Percentiles rank a stretch among this genome's conserved stretches.
Evolutionary conservation across 805 yeast genomes (phyloP).

Genomic region (Barnettozyma wickerhamii): DNA sequence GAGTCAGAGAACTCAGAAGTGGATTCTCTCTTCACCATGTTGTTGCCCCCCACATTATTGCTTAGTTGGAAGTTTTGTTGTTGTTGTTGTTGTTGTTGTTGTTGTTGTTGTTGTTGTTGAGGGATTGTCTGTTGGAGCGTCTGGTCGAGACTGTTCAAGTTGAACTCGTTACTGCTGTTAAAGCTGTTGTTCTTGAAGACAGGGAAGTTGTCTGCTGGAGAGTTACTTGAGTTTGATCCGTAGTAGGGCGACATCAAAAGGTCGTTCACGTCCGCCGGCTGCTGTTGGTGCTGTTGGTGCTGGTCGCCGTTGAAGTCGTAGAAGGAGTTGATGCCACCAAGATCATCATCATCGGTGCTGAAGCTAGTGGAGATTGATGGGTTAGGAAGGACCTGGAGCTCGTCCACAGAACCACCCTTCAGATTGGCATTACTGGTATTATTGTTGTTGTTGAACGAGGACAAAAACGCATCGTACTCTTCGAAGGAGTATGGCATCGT

Average conservation of each 20-base stretch:
- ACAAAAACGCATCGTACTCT: conserved; percentile 29
- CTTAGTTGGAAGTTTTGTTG: neutral
- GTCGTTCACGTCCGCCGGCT: conserved; percentile 2
- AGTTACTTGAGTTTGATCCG: conserved; percentile 7
- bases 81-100: neutral
- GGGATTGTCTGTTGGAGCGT: neutral
- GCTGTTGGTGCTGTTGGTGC: neutral
- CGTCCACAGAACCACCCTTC: conserved; percentile 8
- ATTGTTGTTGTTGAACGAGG: conserved; percentile 19
- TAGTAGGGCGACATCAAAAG: conserved; percentile 10
- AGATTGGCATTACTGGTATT: conserved; percentile 6
- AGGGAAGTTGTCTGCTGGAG: conserved; percentile 2
- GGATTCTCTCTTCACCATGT: conserved; percentile 6
- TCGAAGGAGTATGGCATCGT: conserved; percentile 27
- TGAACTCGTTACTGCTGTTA: conserved; percentile 4
- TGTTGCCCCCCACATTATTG: neutral
- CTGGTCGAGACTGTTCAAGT: conserved; percentile 5
- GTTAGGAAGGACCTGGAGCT: conserved; percentile 9
- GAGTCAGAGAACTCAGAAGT: conserved; percentile 4
- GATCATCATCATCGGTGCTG: conserved; percentile 10
- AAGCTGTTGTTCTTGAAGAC: conserved; percentile 1
- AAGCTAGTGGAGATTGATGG: conserved; percentile 11
- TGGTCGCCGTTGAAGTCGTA: neutral
- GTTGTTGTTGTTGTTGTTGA: conserved; percentile 2
- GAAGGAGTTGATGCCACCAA: conserved; percentile 6